These are phyloP conservation scores for Zoysia matrella DNA, from an alignment of 202 grass and related monocot genomes.

Conservation along the genomic window DNA sequence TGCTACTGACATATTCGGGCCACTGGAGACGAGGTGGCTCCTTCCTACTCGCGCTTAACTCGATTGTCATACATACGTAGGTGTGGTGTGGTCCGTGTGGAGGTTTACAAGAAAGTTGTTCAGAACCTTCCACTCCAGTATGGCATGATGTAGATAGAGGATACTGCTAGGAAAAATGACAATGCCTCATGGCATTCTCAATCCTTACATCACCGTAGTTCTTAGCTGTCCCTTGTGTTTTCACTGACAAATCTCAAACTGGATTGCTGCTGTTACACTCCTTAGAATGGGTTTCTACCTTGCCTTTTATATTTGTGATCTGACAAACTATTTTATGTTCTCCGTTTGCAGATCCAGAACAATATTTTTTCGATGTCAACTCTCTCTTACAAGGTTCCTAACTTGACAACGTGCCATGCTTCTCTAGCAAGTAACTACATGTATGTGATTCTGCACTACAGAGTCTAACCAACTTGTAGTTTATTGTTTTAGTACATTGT, in stretches of 20 bases:
- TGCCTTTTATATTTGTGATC: background rate
- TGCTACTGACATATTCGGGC: background rate
- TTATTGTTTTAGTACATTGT: background rate
- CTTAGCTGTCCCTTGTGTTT: background rate
- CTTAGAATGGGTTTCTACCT: too few species aligned
- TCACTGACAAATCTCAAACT: background rate
- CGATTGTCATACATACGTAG: too few species aligned
- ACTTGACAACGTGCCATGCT: conserved; percentile 46
- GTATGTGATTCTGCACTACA: conserved; percentile 46
- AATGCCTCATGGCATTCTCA: too few species aligned
- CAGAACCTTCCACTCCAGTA: background rate
- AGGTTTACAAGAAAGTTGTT: background rate
- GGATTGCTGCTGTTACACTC: background rate
- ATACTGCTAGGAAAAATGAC: background rate
- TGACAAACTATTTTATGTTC: background rate
- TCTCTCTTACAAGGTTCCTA: conserved; percentile 27
- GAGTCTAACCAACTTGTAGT: background rate
- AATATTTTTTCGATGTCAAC: conserved; percentile 42
- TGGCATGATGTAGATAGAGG: background rate
- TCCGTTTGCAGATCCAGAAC: conserved; percentile 49
- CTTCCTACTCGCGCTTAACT: background rate
- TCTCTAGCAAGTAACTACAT: conserved; percentile 54
- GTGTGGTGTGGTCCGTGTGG: background rate
- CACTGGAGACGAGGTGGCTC: background rate
- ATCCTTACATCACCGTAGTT: background rate